Evolutionary conservation across 345 rosid genomes (phyloP).

Genomic region (Excoecaria cochinchinensis): DNA sequence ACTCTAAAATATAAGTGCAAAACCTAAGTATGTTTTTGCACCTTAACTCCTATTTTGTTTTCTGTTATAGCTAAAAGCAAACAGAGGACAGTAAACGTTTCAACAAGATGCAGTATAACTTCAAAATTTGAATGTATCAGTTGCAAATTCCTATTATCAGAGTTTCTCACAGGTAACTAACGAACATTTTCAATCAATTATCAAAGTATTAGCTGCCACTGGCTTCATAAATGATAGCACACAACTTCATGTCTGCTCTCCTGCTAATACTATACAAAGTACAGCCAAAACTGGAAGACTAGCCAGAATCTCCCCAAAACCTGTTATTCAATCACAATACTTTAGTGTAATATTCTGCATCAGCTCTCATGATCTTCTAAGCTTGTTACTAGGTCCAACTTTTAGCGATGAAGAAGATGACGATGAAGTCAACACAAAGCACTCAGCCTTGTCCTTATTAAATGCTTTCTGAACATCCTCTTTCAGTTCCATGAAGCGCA

Average conservation of each 20-base stretch:
- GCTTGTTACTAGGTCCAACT: slow-evolving; percentile 28
- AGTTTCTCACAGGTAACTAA: neutral
- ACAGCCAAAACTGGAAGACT: slow-evolving; percentile 5
- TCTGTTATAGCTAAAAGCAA: too few species aligned
- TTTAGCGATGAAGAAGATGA: slow-evolving; percentile 57
- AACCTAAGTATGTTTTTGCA: too few species aligned
- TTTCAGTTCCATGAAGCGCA: slow-evolving; percentile 77
- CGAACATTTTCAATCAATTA: slow-evolving; percentile 8
- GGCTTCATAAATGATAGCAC: neutral
- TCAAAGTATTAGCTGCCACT: neutral
- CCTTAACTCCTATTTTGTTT: too few species aligned
- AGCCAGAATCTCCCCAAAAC: neutral
- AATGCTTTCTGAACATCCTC: slow-evolving; percentile 79
- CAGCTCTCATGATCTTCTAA: slow-evolving; percentile 35
- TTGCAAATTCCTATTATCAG: neutral
- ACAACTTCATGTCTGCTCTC: neutral
- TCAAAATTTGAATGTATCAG: neutral
- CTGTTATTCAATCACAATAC: neutral
- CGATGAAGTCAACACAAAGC: slow-evolving; percentile 55
- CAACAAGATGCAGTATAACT: neutral
- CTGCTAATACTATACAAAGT: slow-evolving; percentile 15
- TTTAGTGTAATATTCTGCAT: slow-evolving; percentile 5
- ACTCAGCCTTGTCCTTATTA: slow-evolving; percentile 78
- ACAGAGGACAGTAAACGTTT: too few species aligned
- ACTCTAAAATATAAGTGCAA: too few species aligned